These are phyloP conservation scores for Fistulinella cinereoalba DNA, from an alignment of 1,284 basidiomycete species.

Conservation along the genomic window DNA sequence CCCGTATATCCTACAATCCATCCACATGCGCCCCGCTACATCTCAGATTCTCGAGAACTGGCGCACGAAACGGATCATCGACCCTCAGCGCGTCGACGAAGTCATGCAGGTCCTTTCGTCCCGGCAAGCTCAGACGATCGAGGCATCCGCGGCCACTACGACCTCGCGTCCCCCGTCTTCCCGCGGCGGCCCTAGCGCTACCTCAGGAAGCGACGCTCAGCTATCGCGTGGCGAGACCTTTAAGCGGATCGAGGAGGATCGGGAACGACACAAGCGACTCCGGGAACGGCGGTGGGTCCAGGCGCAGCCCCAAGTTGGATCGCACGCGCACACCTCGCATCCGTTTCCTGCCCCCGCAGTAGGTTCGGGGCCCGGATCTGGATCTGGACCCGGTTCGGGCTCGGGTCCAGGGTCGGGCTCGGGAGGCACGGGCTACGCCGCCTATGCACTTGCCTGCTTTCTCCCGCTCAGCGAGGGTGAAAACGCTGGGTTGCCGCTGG, in stretches of 20 bases:
- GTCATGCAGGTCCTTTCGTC: constrained; percentile 50
- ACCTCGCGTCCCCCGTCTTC: constrained; percentile 6
- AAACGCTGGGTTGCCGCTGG: constrained; percentile 16
- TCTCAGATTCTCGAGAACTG: constrained; percentile 81
- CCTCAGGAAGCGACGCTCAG: constrained; percentile 14
- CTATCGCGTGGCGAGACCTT: constrained; percentile 72
- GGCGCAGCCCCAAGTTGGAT: constrained; percentile 37
- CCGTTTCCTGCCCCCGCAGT: not conserved
- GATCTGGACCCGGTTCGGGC: not conserved
- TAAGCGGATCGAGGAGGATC: constrained; percentile 90
- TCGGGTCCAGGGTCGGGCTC: constrained; percentile 1
- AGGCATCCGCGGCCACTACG: constrained; percentile 23
- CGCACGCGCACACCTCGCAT: constrained; percentile 5
- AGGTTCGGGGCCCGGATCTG: too few relatives aligned
- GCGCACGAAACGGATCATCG: constrained; percentile 81
- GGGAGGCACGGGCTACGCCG: not conserved
- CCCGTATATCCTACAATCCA: constrained; percentile 1
- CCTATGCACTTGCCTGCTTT: constrained; percentile 21
- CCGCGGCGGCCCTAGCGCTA: not conserved
- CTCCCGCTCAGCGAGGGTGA: constrained; percentile 35
- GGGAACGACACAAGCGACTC: constrained; percentile 91
- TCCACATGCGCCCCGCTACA: not conserved
- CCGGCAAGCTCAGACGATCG: constrained; percentile 39
- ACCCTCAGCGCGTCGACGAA: constrained; percentile 71
- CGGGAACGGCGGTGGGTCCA: constrained; percentile 94